Conservation (phyloP, 2,329 filamentous ascomycete species). For the Clarireedia sp. region DNA sequence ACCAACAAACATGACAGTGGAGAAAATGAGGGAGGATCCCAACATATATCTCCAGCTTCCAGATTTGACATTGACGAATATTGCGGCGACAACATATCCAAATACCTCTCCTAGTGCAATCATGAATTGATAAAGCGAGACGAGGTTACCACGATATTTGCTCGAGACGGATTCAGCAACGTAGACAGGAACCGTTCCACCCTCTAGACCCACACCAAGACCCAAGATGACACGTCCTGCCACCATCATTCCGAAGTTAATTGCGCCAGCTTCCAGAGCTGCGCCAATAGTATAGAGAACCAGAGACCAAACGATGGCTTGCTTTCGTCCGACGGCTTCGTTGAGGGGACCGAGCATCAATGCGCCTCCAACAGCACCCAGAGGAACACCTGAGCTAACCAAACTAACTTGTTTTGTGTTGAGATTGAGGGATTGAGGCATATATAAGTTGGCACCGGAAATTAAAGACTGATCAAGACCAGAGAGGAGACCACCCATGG, state of each 20-base stretch:
- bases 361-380: constrained; percentile 64
- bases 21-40: constrained; percentile 64
- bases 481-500: constrained; percentile 65
- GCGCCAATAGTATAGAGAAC: constrained; percentile 64
- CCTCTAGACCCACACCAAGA: constrained; percentile 63
- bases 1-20: constrained; percentile 51
- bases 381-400: constrained; percentile 62
- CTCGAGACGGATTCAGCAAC: constrained; percentile 65
- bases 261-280: constrained; percentile 57
- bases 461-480: constrained; percentile 68
- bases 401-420: constrained; percentile 51
- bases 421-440: constrained; percentile 47
- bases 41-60: constrained; percentile 71
- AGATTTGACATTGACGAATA: constrained; percentile 55
- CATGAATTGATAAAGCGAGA: constrained; percentile 68
- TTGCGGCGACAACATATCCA: constrained; percentile 64
- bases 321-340: constrained; percentile 58
- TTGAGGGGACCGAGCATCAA: constrained; percentile 59
- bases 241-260: constrained; percentile 66
- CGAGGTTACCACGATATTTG: constrained; percentile 60
- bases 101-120: constrained; percentile 68
- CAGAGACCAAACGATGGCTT: constrained; percentile 62
- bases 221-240: constrained; percentile 61
- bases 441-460: constrained; percentile 59
- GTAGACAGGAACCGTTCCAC: constrained; percentile 67